Conservation (phyloP, 345 rosid genomes). For the Populus davidiana region DNA sequence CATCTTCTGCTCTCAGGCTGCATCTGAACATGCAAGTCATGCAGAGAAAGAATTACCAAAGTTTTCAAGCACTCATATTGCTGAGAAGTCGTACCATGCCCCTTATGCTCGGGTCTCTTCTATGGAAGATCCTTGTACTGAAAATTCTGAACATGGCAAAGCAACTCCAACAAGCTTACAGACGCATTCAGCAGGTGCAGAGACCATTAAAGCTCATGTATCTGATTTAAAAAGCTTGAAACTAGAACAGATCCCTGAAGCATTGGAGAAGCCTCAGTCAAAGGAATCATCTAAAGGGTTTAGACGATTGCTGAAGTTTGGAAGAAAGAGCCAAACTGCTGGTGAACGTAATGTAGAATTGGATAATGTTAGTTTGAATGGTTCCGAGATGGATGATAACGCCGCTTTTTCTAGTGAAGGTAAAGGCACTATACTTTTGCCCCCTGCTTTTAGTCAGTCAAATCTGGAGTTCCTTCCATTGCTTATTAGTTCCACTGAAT, state of each 20-base stretch:
- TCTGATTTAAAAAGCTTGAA: conserved; percentile 38
- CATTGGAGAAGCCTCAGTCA: conserved; percentile 47
- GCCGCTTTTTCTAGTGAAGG: conserved; percentile 34
- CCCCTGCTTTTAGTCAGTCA: neutral
- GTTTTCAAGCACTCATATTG: conserved; percentile 29
- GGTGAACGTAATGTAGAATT: conserved; percentile 42
- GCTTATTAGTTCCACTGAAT: neutral
- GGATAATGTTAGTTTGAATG: conserved; percentile 20
- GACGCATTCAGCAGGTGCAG: conserved; percentile 26
- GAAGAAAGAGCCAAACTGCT: conserved; percentile 58
- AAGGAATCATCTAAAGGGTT: conserved; percentile 76
- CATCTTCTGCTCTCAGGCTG: conserved; percentile 42
- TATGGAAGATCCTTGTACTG: conserved; percentile 60
- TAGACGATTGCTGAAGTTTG: conserved; percentile 64
- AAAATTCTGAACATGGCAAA: conserved; percentile 50
- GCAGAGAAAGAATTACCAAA: conserved; percentile 41
- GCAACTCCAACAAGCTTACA: conserved; percentile 45
- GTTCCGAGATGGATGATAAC: conserved; percentile 33
- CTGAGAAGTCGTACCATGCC: conserved; percentile 59
- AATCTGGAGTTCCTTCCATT: neutral
- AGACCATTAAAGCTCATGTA: conserved; percentile 43
- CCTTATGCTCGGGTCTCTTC: conserved; percentile 80
- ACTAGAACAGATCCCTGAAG: conserved; percentile 60
- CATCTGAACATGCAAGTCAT: conserved; percentile 33
- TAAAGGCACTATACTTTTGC: conserved; percentile 15